These are phyloP conservation scores for Fusarium longipes DNA, from an alignment of 2,329 filamentous ascomycete species.

Conservation along the genomic window DNA sequence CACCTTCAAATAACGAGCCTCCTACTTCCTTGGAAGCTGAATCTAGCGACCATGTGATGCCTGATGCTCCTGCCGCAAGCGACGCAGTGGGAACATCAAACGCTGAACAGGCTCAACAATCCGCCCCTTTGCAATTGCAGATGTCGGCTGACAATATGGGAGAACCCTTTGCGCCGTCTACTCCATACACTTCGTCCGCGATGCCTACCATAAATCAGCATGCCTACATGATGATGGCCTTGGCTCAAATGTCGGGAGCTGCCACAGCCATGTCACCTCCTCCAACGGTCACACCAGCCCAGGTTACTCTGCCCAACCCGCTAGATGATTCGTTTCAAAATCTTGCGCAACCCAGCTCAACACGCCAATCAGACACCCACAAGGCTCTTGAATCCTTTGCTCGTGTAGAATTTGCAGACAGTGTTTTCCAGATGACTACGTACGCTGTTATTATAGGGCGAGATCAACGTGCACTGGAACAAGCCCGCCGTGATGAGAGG, in stretches of 20 bases:
- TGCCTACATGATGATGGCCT: slow-evolving; percentile 60
- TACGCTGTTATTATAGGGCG: slow-evolving; percentile 78
- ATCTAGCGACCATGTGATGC: slow-evolving; percentile 40
- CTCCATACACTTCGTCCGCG: slow-evolving; percentile 50
- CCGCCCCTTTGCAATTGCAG: slow-evolving; percentile 38
- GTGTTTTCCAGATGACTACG: slow-evolving; percentile 82
- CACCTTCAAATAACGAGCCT: slow-evolving; percentile 25
- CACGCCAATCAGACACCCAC: slow-evolving; percentile 51
- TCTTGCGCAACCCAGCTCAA: slow-evolving; percentile 47
- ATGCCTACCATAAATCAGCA: slow-evolving; percentile 53
- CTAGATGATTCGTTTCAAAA: slow-evolving; percentile 49
- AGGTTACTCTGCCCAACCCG: slow-evolving; percentile 57
- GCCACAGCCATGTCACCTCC: slow-evolving; percentile 55
- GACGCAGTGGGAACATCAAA: slow-evolving; percentile 18
- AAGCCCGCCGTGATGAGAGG: slow-evolving; percentile 64
- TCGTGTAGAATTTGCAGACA: slow-evolving; percentile 76
- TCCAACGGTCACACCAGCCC: slow-evolving; percentile 59
- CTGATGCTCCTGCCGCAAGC: slow-evolving; percentile 33
- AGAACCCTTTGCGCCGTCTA: slow-evolving; percentile 49
- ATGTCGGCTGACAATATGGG: slow-evolving; percentile 30
- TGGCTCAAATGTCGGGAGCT: slow-evolving; percentile 54
- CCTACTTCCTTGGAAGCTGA: slow-evolving; percentile 21
- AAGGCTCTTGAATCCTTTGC: slow-evolving; percentile 67
- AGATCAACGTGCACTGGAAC: slow-evolving; percentile 69
- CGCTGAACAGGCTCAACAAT: slow-evolving; percentile 30